Base-by-base conservation (phyloP, 257 asterid genomes). In the Solanum chiquidenum region DNA sequence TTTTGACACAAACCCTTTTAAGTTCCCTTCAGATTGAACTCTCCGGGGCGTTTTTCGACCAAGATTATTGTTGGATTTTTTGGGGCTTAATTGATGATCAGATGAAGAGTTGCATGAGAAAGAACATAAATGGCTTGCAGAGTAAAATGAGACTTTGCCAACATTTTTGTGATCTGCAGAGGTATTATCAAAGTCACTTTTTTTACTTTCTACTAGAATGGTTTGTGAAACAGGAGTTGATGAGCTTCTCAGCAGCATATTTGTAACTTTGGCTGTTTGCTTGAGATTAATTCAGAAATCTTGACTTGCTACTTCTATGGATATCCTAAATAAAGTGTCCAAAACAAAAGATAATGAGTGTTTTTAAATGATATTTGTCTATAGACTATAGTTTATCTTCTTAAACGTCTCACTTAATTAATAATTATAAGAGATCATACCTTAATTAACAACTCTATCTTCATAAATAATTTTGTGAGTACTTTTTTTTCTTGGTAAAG, bases 191-290 rank as follows among this genome's bases (percentile, higher is more conserved):
- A 25, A 40, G 60, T 79, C 84, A 72, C 64, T 25, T n/a, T 23
- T 86, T 52, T 89, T 86, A 73, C 74, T 31, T 20, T 89, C 88
- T 31, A 69, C 58, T 88, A 90, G 86, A 87, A 88, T 86, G 31
- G 86, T 58, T 74, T 82, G 91, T 64, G 86, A 66, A 72, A 87
- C 68, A 21, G 93, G 85, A 25, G 89, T 85, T 73, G 91, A 90
- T 86, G 91, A 89, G 72, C 88, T 89, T 89, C 90, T 75, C 27
- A 89, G 91, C 31, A 79, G 64, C 84, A 79, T 79, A 42, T 79
- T 79, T 40, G n/a, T n/a, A 7, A 74, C 31, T 38, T 21, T 23
- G 83, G 55, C 58, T 23, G 55, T 34, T 38, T 75, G 31, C 66
- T 10, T 34, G 49, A 73, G 80, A 64, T 64, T 64, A n/a, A 73